phyloP scores from a whole-genome alignment of 352 stramenopile genomes.

The Phytopythium sindhum region DNA sequence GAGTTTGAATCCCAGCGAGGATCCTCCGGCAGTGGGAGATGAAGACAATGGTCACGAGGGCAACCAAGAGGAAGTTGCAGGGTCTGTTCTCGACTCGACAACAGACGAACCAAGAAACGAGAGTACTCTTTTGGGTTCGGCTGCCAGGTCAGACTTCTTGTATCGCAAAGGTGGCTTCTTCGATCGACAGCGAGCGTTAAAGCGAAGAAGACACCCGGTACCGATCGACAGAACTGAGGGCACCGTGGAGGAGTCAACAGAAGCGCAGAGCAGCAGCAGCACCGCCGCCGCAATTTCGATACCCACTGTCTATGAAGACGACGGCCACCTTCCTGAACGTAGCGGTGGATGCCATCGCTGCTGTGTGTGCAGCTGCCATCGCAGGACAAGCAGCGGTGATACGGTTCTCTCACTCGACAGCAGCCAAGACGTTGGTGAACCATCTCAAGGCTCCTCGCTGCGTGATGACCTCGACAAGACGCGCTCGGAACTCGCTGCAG shows the following conservation, averaged over 20 bases:
- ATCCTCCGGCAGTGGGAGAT: not conserved
- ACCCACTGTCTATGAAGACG: slow-evolving; percentile 10
- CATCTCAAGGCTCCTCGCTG: not conserved
- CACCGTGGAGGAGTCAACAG: slow-evolving; percentile 1
- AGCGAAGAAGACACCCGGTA: slow-evolving; percentile 50
- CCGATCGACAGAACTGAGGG: slow-evolving; percentile 28
- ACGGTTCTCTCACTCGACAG: not conserved
- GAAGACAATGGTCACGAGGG: slow-evolving; percentile 2
- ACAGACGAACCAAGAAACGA: not conserved
- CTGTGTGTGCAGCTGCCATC: slow-evolving; percentile 43
- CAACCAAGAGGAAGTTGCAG: slow-evolving; percentile 12
- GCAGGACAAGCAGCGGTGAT: not conserved
- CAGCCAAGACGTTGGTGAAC: not conserved
- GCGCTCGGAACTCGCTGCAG: slow-evolving; percentile 19
- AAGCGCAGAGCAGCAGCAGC: not conserved
- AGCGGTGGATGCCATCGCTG: slow-evolving; percentile 30
- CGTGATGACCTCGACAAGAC: not conserved
- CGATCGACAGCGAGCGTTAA: slow-evolving; percentile 61
- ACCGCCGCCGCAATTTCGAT: slow-evolving; percentile 12
- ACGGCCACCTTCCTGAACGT: slow-evolving; percentile 4
- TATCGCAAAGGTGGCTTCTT: slow-evolving; percentile 82
- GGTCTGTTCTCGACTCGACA: not conserved
- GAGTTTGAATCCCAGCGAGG: slow-evolving; percentile 7
- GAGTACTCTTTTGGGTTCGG: not conserved
- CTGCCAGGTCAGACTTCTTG: slow-evolving; percentile 61